These are phyloP conservation scores for Ailanthus altissimus DNA, from an alignment of 345 rosid species.

Conservation along the genomic window DNA sequence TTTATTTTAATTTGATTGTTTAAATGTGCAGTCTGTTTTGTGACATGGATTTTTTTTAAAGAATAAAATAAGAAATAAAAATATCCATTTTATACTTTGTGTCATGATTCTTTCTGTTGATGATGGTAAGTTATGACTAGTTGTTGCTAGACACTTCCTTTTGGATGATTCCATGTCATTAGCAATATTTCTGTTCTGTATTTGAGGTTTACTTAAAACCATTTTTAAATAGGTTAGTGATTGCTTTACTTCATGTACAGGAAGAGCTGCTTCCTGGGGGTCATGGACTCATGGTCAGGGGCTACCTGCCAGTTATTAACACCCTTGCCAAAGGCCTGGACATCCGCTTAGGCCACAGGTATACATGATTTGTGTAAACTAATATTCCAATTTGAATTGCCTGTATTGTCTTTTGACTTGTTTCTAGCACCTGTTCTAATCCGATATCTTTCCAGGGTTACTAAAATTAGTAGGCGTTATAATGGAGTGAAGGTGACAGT, in stretches of 20 bases:
- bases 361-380: constrained; percentile 10
- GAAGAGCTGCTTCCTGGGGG: constrained; percentile 95
- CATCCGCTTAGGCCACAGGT: constrained; percentile 84
- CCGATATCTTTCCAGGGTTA: constrained; percentile 52
- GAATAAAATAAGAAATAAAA: neutral
- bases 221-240: neutral
- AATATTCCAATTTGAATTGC: neutral
- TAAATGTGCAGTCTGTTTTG: neutral
- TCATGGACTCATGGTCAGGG: constrained; percentile 98
- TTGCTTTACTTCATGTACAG: constrained; percentile 36
- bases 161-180: neutral
- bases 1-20: neutral
- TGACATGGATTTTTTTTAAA: neutral
- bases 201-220: neutral
- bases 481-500: constrained; percentile 83
- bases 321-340: constrained; percentile 95
- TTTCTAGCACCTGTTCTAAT: neutral
- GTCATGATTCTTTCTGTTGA: neutral
- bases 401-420: neutral
- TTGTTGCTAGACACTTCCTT: neutral
- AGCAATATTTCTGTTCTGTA: neutral
- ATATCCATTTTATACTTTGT: neutral
- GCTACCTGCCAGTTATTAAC: constrained; percentile 91
- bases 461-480: constrained; percentile 58
- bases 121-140: neutral